Base-by-base conservation (phyloP, 2,329 filamentous ascomycete genomes). In the Aspergillus fijiensis region DNA sequence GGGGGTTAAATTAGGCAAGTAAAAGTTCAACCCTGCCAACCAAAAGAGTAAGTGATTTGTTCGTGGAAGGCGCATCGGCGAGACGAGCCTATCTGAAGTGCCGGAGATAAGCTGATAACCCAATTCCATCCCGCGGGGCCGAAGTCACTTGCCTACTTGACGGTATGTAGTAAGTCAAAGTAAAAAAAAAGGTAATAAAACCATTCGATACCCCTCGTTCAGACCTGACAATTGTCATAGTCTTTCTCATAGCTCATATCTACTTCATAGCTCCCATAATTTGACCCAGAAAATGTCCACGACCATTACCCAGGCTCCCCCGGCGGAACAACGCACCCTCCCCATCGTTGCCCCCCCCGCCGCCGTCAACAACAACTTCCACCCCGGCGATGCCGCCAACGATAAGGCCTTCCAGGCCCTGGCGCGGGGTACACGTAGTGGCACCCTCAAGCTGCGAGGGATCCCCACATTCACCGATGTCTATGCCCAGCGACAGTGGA, bases 401-500 rank as follows among this genome's bases (percentile, higher is more conserved):
- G 72, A 74, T 63, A 55, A 65, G 21, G 57, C 63, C 23, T 77
- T 76, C 62, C 75, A 77, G 55, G 65, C 72, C 6, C 58, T 70
- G 2, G 75, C 74, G n/a, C 75, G 75, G 14, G 74, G 75, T 25
- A 66, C 72, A 42, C 73, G 74, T 5, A 65, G 70, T 25, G 75
- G 73, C 5, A 72, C 69, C 0, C 63, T 77, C 57, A 77, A 76
- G 61, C 65, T 76, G 6, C 67, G 63, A 2, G 74, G 74, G 1
- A 76, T 77, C 35, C 77, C 77, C 7, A 75, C 67, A 19, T 79
- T 79, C 61, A 68, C 68, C 4, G 72, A 79, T 58, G 70, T 72
- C n/a, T 71, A 76, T 10, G 72, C 80, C 55, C 76, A 84, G 63
- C 77, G 82, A 29, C 74, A 82, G 59, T 83, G 83, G 70, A 77